Evolutionary conservation across 441 rosid genomes (phyloP).

Genomic region (Gossypium davidsonii): DNA sequence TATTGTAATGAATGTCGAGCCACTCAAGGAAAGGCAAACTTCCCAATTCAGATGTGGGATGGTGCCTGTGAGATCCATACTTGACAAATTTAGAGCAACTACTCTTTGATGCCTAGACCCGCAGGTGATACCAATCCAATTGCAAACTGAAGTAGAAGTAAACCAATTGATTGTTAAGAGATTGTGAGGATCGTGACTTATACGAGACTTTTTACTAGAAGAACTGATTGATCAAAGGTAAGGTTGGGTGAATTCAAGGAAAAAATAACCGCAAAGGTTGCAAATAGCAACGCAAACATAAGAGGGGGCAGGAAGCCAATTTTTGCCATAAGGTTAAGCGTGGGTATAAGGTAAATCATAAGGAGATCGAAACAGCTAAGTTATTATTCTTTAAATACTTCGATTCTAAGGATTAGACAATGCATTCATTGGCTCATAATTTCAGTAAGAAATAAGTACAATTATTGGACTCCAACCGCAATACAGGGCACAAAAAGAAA

Average conservation of each 20-base stretch:
- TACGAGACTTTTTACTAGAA: not conserved
- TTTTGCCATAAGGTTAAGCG: not conserved
- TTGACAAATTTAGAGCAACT: not conserved
- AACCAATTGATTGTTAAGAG: not conserved
- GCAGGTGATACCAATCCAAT: conserved; percentile 1
- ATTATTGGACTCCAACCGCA: no score
- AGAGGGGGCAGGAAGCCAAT: not conserved
- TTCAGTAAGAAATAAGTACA: no score
- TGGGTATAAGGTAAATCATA: not conserved
- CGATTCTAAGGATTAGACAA: no score
- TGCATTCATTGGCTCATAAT: no score
- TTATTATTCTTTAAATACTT: no score
- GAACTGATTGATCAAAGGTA: not conserved
- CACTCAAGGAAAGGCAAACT: not conserved
- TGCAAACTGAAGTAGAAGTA: not conserved
- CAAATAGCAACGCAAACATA: not conserved
- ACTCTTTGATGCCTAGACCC: not conserved
- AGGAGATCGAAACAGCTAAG: not conserved
- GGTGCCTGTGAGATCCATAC: not conserved
- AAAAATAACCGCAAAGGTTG: not conserved
- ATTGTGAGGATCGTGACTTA: not conserved
- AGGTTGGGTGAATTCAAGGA: not conserved
- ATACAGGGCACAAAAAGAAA: no score
- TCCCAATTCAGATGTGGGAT: not conserved
- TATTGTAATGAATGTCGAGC: not conserved